Percentiles rank a stretch among this genome's conserved stretches.
These are phyloP conservation scores for Camelina neglecta DNA, from an alignment of 345 rosid genomes.

Conservation along the genomic window DNA sequence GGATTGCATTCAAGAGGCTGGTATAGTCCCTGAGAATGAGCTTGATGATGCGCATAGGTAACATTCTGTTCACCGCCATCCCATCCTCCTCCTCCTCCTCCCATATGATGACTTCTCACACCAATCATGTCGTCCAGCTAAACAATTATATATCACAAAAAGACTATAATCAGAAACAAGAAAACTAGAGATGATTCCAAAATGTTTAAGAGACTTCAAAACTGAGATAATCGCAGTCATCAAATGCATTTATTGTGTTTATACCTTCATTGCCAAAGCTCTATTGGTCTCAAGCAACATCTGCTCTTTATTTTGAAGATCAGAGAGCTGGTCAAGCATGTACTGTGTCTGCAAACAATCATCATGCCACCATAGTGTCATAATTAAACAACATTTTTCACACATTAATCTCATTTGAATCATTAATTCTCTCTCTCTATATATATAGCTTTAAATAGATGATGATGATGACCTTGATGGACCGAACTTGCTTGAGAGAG, in stretches of 20 bases:
- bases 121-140: slow-evolving; percentile 81
- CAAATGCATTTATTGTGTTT: not conserved
- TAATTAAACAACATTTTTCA: slow-evolving; percentile 14
- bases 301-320: slow-evolving; percentile 93
- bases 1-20: slow-evolving; percentile 94
- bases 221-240: not conserved
- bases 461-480: slow-evolving; percentile 61
- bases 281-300: slow-evolving; percentile 86
- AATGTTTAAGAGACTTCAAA: not conserved
- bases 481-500: slow-evolving; percentile 75
- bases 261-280: slow-evolving; percentile 75
- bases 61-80: slow-evolving; percentile 64
- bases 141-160: slow-evolving; percentile 7
- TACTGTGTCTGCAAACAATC: slow-evolving; percentile 73
- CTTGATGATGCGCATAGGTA: slow-evolving; percentile 61
- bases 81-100: slow-evolving; percentile 66
- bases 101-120: slow-evolving; percentile 60
- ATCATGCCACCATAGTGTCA: slow-evolving; percentile 15
- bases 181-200: not conserved
- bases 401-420: not conserved
- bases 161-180: slow-evolving; percentile 25
- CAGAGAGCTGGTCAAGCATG: slow-evolving; percentile 93
- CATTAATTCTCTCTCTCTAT: not conserved
- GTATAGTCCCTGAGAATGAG: slow-evolving; percentile 70
- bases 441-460: slow-evolving; percentile 1